Conservation (phyloP, 345 rosid species). For the Noccaea bulbosa region DNA sequence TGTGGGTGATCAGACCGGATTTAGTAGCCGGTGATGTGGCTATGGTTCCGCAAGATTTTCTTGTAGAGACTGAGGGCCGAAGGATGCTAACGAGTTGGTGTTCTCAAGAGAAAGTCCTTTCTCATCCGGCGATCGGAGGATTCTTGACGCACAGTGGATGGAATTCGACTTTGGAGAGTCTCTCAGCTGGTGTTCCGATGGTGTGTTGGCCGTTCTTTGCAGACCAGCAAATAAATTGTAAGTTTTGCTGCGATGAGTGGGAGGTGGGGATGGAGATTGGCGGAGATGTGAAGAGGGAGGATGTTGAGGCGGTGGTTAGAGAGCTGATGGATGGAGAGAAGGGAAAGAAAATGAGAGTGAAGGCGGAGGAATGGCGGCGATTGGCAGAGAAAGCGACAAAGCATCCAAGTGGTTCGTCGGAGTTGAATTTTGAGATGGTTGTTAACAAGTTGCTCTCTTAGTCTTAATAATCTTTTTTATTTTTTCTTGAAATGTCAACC, state of each 20-base stretch:
- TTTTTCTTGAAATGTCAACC: too few species aligned
- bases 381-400: conserved; percentile 37
- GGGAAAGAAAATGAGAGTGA: conserved; percentile 55
- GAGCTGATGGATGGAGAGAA: conserved; percentile 57
- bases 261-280: conserved; percentile 62
- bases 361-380: conserved; percentile 48
- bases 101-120: conserved; percentile 56
- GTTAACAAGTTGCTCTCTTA: conserved; percentile 25
- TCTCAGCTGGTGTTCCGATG: conserved; percentile 56
- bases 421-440: conserved; percentile 40
- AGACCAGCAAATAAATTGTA: conserved; percentile 61
- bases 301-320: conserved; percentile 51
- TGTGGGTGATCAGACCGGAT: conserved; percentile 66
- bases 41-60: conserved; percentile 47
- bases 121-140: conserved; percentile 54
- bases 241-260: conserved; percentile 53
- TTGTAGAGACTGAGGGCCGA: conserved; percentile 43
- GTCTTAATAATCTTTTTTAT: too few species aligned
- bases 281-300: conserved; percentile 52
- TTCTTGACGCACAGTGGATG: conserved; percentile 69
- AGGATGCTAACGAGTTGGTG: conserved; percentile 57
- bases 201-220: conserved; percentile 70
- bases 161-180: conserved; percentile 66
- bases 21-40: conserved; percentile 50
- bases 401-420: conserved; percentile 46